Evolutionary conservation across 768 basidiomycete genomes (phyloP).

Genomic region (Polyporus arcularius): DNA sequence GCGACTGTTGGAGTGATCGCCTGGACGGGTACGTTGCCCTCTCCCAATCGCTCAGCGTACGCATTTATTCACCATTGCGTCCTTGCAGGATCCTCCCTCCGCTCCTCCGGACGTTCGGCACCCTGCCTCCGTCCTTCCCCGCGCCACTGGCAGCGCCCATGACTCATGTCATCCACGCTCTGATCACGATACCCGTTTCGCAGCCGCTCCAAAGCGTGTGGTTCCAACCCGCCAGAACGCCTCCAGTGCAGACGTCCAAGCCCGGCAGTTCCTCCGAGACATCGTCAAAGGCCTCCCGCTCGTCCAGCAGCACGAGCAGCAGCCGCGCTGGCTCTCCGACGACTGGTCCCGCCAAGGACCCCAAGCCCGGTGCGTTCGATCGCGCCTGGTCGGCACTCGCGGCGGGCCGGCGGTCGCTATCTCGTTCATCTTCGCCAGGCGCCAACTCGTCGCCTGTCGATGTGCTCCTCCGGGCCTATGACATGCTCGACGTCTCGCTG

Average conservation of each 20-base stretch:
- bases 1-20: conserved; percentile 73
- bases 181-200: conserved; percentile 76
- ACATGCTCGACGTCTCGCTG: conserved; percentile 63
- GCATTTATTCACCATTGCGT: conserved; percentile 1
- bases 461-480: conserved; percentile 63
- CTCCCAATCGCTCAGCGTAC: background rate
- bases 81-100: conserved; percentile 63
- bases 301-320: conserved; percentile 17
- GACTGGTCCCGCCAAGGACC: conserved; percentile 26
- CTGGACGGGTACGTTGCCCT: conserved; percentile 63
- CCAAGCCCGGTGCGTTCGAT: conserved; percentile 43
- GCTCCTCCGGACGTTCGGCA: conserved; percentile 67
- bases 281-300: conserved; percentile 27
- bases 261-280: conserved; percentile 39
- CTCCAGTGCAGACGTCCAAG: conserved; percentile 35
- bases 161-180: conserved; percentile 75
- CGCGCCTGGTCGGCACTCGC: conserved; percentile 58
- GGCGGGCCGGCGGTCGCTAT: conserved; percentile 47
- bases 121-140: conserved; percentile 61
- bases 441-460: conserved; percentile 48
- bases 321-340: conserved; percentile 21
- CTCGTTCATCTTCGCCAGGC: conserved; percentile 38
- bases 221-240: conserved; percentile 47
- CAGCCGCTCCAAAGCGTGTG: conserved; percentile 57
- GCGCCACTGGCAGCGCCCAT: conserved; percentile 72